These are phyloP conservation scores for Fraxinus greggii DNA, from an alignment of 305 asterid species.

Conservation along the genomic window DNA sequence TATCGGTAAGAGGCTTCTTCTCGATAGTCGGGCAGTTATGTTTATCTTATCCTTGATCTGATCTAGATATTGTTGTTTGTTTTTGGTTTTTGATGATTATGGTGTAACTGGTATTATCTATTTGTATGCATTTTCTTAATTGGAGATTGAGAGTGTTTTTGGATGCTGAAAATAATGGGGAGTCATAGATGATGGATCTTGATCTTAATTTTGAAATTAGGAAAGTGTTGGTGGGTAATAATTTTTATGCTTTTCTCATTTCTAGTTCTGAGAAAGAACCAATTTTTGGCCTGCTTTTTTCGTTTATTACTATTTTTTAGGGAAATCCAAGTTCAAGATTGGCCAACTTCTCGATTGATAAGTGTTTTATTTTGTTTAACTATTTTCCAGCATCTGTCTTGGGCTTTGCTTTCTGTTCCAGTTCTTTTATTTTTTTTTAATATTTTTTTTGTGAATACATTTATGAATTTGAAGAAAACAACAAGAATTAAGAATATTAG, in stretches of 20 bases:
- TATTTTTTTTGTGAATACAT: no score
- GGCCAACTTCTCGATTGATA: background rate
- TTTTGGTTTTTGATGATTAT: background rate
- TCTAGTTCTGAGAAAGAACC: background rate
- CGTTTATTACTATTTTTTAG: background rate
- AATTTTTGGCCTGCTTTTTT: background rate
- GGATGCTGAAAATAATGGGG: background rate
- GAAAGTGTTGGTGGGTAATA: background rate
- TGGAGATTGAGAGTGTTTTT: background rate
- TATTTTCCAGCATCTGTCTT: background rate
- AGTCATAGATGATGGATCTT: background rate
- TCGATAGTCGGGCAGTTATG: background rate
- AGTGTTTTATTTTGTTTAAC: background rate
- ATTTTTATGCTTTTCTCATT: background rate
- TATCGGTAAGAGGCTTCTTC: no score
- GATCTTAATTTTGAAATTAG: background rate
- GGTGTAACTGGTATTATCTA: background rate
- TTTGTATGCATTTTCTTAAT: background rate
- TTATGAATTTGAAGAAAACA: no score
- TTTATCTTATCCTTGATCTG: background rate
- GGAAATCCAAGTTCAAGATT: background rate
- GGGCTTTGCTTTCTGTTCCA: no score
- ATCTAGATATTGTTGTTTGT: background rate
- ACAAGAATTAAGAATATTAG: no score
- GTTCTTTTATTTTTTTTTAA: background rate